Base-by-base conservation (phyloP, 306 rosid genomes). In the Canavalia ensiformis region DNA sequence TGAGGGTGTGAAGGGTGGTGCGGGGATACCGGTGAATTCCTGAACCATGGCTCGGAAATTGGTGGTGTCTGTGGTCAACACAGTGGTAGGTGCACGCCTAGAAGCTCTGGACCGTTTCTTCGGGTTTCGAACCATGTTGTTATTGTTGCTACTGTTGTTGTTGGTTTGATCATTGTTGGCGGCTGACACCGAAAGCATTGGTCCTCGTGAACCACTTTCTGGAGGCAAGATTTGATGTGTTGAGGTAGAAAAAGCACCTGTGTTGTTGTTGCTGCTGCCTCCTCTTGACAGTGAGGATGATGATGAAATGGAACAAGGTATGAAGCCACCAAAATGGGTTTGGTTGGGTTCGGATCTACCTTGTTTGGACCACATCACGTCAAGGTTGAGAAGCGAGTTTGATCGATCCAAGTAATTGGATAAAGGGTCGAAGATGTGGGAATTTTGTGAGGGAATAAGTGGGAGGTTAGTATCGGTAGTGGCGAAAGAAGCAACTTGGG, bases 21-120 rank as follows among this genome's bases (percentile, higher is more conserved):
- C 92, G 3, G 98, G 98, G 72, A 94, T 94, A n/a, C 98, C 98
- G 4, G 98, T 94, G 82, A 94, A 94, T 83, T 94, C 97, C 78
- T 94, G 98, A 68, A 94, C 98, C 98, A 94, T 94, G 89, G 98
- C 96, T 84, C 98, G 82, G 89, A 94, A 94, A 88, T 94, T 94
- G 0, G 94, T 51, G 59, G 98, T 94, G 89, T 94, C 97, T 1
- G 98, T 94, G 8, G 93, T 94, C 2, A 94, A 86, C 2, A 94
- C 97, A 2, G 98, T 92, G 11, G 98, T 94, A 10, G 98, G 98
- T 33, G 97, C 98, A 12, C 98, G 92, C 86, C 98, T 83, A 0
- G 98, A 92, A 1, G 96, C 98, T 75, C 98, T 87, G 0, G 96
- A 84, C 78, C 98, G 79, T 82, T 94, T 94, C 86, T 89, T 94